Conservation (phyloP, 139 green algal genomes). For the Pseudopediastrum boryanum region DNA sequence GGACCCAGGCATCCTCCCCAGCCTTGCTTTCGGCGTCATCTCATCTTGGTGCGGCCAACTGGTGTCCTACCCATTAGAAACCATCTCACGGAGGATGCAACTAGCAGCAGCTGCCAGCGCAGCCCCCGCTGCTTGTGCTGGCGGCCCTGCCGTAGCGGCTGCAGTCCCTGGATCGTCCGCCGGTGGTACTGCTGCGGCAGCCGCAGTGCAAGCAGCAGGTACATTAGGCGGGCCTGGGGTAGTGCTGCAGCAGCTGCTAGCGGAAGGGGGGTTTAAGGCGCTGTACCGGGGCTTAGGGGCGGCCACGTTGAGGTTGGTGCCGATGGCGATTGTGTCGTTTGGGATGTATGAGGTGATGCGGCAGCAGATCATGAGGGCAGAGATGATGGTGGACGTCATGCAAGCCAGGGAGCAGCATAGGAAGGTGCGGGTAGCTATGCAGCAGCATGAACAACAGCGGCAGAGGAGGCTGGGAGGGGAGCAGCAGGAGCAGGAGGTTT, state of each 20-base stretch:
- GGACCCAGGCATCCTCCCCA: constrained; percentile 56
- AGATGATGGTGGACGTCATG: constrained; percentile 40
- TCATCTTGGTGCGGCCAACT: constrained; percentile 71
- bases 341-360: constrained; percentile 78
- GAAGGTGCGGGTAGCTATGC: too few species aligned
- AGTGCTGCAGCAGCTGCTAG: constrained; percentile 39
- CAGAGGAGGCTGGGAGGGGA: too few species aligned
- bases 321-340: constrained; percentile 83
- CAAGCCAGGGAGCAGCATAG: too few species aligned
- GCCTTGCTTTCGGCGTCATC: constrained; percentile 57
- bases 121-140: background rate
- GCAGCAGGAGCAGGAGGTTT: too few species aligned
- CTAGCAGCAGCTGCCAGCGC: constrained; percentile 19
- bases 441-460: too few species aligned
- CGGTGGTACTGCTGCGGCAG: background rate
- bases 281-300: constrained; percentile 73
- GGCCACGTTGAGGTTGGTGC: constrained; percentile 74
- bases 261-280: constrained; percentile 40
- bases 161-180: background rate
- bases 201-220: background rate
- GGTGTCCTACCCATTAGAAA: constrained; percentile 81
- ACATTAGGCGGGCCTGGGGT: background rate
- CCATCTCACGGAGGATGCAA: constrained; percentile 72
- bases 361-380: constrained; percentile 35
- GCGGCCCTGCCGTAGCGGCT: background rate